Conservation (phyloP, 176 grass and related monocot genomes). For the Juncus inflexus region DNA sequence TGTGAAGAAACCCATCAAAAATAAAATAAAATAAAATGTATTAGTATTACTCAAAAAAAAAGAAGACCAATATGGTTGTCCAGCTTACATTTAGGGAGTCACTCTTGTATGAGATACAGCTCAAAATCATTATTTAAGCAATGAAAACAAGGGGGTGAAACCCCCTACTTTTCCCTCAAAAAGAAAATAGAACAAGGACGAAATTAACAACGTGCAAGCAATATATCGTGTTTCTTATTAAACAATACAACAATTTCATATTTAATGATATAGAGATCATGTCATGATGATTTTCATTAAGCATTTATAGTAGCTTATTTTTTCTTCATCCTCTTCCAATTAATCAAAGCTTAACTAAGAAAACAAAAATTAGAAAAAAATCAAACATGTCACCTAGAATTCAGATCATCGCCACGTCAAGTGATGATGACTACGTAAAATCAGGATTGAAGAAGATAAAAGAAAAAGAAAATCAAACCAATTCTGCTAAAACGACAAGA, state of each 20-base stretch:
- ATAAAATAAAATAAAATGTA: no score
- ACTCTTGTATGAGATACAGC: no score
- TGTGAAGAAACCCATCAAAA: no score
- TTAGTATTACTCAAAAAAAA: no score
- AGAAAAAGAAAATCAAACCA: not conserved
- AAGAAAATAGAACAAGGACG: no score
- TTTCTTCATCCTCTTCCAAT: not conserved
- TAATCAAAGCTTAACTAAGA: no score
- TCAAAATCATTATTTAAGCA: no score
- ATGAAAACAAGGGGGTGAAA: no score
- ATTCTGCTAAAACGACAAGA: not conserved
- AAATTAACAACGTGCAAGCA: not conserved
- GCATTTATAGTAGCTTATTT: not conserved
- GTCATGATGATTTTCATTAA: not conserved
- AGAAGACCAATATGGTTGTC: no score
- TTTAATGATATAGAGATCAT: not conserved
- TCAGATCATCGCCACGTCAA: slow-evolving; percentile 7
- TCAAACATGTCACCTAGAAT: not conserved
- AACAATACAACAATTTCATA: no score
- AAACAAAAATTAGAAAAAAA: not conserved
- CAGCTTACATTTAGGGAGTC: no score
- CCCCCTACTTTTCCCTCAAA: no score
- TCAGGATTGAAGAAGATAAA: not conserved
- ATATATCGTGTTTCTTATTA: not conserved
- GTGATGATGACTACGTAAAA: not conserved